Evolutionary conservation across 2,329 filamentous ascomycete genomes (phyloP).

Genomic region (Fusarium devonianum): DNA sequence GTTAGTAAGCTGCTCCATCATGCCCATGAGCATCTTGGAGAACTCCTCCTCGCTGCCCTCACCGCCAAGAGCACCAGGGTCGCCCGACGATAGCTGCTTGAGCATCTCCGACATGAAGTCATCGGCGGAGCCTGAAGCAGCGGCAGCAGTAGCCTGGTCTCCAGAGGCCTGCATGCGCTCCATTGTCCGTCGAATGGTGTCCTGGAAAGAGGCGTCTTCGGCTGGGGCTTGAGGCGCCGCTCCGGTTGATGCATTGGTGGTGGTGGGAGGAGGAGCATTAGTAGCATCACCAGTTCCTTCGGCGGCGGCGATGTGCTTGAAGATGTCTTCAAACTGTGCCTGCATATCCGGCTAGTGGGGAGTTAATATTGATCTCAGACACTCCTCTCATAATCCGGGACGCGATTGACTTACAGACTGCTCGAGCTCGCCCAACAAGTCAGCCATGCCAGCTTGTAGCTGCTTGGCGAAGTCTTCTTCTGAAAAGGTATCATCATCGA

Average conservation of each 20-base stretch:
- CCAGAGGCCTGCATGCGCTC: slow-evolving; percentile 93
- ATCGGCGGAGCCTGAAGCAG: slow-evolving; percentile 70
- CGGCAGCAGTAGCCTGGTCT: slow-evolving; percentile 81
- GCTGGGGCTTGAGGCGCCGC: slow-evolving; percentile 47
- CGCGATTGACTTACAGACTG: slow-evolving; percentile 57
- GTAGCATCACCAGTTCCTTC: slow-evolving; percentile 44
- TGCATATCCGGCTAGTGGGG: slow-evolving; percentile 70
- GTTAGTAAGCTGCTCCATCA: slow-evolving; percentile 99
- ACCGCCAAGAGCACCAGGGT: slow-evolving; percentile 59
- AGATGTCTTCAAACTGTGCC: slow-evolving; percentile 78
- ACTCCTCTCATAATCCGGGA: neutral
- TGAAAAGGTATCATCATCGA: slow-evolving; percentile 58
- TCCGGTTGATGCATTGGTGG: slow-evolving; percentile 36
- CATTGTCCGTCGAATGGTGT: slow-evolving; percentile 93
- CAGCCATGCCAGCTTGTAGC: slow-evolving; percentile 89
- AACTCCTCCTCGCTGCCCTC: slow-evolving; percentile 80
- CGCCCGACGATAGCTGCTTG: slow-evolving; percentile 76
- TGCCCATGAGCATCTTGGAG: slow-evolving; percentile 91
- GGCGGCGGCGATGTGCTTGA: slow-evolving; percentile 72
- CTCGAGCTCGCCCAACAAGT: slow-evolving; percentile 76
- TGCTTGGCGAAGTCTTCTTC: slow-evolving; percentile 85
- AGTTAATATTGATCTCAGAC: slow-evolving; percentile 1
- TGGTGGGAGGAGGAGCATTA: slow-evolving; percentile 23
- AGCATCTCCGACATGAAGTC: slow-evolving; percentile 93
- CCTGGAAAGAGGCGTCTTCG: slow-evolving; percentile 78